Percentiles rank a stretch among this genome's conserved stretches.
phyloP scores from a whole-genome alignment of 2,329 filamentous ascomycete species.

The Cadophora gregata region DNA sequence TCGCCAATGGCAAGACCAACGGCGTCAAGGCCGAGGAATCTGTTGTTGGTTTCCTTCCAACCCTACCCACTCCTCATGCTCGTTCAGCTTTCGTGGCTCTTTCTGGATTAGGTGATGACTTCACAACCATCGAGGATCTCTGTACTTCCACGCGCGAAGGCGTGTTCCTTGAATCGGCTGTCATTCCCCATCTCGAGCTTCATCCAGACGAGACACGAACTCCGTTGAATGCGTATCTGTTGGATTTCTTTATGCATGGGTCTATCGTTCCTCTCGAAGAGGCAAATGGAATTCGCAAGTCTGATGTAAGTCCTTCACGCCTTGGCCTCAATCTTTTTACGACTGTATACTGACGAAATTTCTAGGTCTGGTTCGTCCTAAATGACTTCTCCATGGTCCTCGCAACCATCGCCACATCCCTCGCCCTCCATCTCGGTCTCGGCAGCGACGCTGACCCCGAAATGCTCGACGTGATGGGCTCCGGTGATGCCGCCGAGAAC shows the following conservation, averaged over 20 bases:
- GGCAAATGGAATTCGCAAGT: conserved; percentile 69
- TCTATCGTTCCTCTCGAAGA: conserved; percentile 62
- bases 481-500: conserved; percentile 55
- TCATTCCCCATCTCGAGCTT: conserved; percentile 71
- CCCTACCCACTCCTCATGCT: conserved; percentile 52
- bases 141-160: conserved; percentile 68
- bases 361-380: conserved; percentile 70
- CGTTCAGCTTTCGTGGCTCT: conserved; percentile 75
- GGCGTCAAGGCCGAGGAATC: conserved; percentile 20
- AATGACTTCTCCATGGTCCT: conserved; percentile 70
- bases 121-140: conserved; percentile 69
- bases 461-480: conserved; percentile 51
- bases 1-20: conserved; percentile 25
- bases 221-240: conserved; percentile 70
- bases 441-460: conserved; percentile 55
- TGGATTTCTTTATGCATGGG: conserved; percentile 80
- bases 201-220: conserved; percentile 58
- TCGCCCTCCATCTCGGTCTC: conserved; percentile 62
- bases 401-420: conserved; percentile 73
- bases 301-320: conserved; percentile 51
- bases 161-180: conserved; percentile 76
- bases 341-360: not conserved
- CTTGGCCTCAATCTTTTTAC: not conserved
- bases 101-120: conserved; percentile 70
- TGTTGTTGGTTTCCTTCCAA: conserved; percentile 34